Evolutionary conservation across 768 basidiomycete species (phyloP).

Genomic region (Daedaleopsis sinensis): DNA sequence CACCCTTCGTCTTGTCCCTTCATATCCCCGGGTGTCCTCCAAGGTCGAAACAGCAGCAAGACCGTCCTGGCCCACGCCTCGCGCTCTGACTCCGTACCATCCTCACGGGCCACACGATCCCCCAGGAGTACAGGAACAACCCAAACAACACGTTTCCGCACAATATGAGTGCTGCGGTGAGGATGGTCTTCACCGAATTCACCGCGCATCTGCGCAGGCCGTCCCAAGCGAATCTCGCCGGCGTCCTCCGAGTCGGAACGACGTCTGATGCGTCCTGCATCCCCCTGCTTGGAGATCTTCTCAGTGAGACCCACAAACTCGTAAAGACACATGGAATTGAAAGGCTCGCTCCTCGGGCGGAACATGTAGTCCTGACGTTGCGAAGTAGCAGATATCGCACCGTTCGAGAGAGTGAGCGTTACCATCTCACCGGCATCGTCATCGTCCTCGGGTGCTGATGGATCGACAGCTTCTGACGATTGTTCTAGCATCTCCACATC

Average conservation of each 20-base stretch:
- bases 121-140: slow-evolving; percentile 15
- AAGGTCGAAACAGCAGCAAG: neutral
- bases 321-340: neutral
- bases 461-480: too few relatives aligned
- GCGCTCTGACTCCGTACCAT: neutral
- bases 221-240: neutral
- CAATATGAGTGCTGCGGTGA: slow-evolving; percentile 1
- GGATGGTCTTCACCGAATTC: neutral
- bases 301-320: neutral
- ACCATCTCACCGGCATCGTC: too few relatives aligned
- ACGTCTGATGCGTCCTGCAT: neutral
- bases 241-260: too few relatives aligned
- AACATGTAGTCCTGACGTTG: neutral
- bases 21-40: neutral
- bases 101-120: slow-evolving; percentile 1
- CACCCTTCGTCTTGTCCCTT: neutral
- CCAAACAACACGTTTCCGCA: neutral
- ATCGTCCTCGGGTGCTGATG: too few relatives aligned
- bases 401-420: neutral
- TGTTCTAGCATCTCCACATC: too few relatives aligned
- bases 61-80: neutral
- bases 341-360: neutral
- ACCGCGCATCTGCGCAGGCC: neutral
- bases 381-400: neutral
- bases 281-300: neutral